Conservation (phyloP, 495 filamentous ascomycete species). For the Annulohypoxylon nitens region DNA sequence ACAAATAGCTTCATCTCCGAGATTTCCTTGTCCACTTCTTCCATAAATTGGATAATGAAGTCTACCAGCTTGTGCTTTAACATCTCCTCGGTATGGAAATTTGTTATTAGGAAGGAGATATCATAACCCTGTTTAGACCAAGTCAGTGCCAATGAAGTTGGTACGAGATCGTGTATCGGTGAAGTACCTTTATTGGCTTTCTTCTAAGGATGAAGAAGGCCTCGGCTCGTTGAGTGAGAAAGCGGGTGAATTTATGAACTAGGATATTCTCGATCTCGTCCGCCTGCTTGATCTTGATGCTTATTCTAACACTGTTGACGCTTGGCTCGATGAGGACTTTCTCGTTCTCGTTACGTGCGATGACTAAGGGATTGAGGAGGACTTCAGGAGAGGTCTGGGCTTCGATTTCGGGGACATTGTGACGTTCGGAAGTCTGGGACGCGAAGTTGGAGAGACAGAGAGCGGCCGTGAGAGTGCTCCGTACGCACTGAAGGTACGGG, state of each 20-base stretch:
- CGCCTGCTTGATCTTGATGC: constrained; percentile 98
- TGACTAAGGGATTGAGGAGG: constrained; percentile 87
- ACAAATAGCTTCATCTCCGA: constrained; percentile 99
- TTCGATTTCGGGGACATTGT: constrained; percentile 98
- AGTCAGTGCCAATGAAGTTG: background rate
- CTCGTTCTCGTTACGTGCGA: constrained; percentile 96
- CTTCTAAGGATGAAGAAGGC: constrained; percentile 96
- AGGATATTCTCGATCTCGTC: constrained; percentile 98
- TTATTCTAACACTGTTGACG: constrained; percentile 94
- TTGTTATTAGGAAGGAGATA: constrained; percentile 98
- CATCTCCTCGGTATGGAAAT: constrained; percentile 98
- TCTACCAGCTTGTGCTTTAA: constrained; percentile 98
- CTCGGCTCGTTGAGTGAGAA: constrained; percentile 94
- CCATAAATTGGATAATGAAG: constrained; percentile 99
- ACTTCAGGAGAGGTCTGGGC: constrained; percentile 92
- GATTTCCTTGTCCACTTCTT: constrained; percentile 99
- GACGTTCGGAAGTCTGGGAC: constrained; percentile 93
- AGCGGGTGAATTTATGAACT: constrained; percentile 97
- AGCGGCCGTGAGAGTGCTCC: constrained; percentile 92
- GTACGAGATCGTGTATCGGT: background rate
- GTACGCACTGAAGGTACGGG: constrained; percentile 96
- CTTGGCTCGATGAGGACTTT: constrained; percentile 92
- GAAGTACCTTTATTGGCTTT: constrained; percentile 89
- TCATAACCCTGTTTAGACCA: constrained; percentile 82
- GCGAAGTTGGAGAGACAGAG: constrained; percentile 97